Percentiles rank a stretch among this genome's conserved stretches.
phyloP scores from a whole-genome alignment of 2,329 filamentous ascomycete genomes.

The Pseudogymnoascus sp. region DNA sequence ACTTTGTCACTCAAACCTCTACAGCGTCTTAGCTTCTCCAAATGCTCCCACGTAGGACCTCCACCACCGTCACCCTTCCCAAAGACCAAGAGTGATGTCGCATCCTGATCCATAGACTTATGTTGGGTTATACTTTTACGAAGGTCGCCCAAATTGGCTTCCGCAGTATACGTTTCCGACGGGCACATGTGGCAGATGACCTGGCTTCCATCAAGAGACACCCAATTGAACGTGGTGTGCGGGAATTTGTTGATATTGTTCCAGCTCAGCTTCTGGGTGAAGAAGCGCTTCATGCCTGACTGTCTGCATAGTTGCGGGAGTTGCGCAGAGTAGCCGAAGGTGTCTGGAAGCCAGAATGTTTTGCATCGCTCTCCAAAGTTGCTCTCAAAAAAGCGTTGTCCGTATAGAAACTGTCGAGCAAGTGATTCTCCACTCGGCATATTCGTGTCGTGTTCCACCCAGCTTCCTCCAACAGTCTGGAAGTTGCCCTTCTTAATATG shows the following conservation, averaged over 20 bases:
- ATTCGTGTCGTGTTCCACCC: slow-evolving; percentile 98
- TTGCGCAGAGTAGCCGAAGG: slow-evolving; percentile 94
- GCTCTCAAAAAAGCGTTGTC: slow-evolving; percentile 89
- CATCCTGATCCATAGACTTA: slow-evolving; percentile 91
- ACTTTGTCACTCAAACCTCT: slow-evolving; percentile 84
- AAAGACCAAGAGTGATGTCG: slow-evolving; percentile 83
- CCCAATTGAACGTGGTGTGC: slow-evolving; percentile 98
- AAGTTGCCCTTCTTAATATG: slow-evolving; percentile 89
- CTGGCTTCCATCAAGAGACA: slow-evolving; percentile 87
- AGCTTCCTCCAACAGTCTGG: slow-evolving; percentile 92
- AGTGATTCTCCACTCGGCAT: slow-evolving; percentile 92
- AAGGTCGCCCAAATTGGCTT: slow-evolving; percentile 90
- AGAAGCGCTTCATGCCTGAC: slow-evolving; percentile 92
- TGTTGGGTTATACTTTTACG: slow-evolving; percentile 83
- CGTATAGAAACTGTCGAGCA: slow-evolving; percentile 88
- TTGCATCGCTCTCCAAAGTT: slow-evolving; percentile 80
- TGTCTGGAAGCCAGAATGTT: slow-evolving; percentile 97
- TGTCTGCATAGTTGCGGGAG: slow-evolving; percentile 87
- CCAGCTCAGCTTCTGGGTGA: slow-evolving; percentile 98
- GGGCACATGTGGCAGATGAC: slow-evolving; percentile 98
- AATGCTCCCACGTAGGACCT: slow-evolving; percentile 84
- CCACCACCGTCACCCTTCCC: slow-evolving; percentile 95
- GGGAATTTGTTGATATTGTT: slow-evolving; percentile 99
- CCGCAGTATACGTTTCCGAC: slow-evolving; percentile 88
- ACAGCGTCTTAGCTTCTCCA: slow-evolving; percentile 89